phyloP scores from a whole-genome alignment of 2,329 filamentous ascomycete species.

The Claviceps africana region DNA sequence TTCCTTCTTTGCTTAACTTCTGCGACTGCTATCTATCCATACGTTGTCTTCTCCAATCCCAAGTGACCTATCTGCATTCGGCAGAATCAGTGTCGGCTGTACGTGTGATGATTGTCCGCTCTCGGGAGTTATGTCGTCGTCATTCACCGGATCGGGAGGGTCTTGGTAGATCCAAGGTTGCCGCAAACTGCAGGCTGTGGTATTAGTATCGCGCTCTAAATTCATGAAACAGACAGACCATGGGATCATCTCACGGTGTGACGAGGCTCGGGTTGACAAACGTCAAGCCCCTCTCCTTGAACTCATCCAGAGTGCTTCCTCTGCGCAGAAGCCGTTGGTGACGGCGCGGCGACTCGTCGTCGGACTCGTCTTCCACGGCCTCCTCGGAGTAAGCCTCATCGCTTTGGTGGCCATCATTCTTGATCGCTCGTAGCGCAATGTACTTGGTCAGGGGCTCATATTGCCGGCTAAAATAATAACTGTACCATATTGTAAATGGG shows the following conservation, averaged over 20 bases:
- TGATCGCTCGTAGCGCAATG: slow-evolving; percentile 80
- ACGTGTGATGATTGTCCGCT: slow-evolving; percentile 9
- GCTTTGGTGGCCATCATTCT: slow-evolving; percentile 36
- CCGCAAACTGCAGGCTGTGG: slow-evolving; percentile 35
- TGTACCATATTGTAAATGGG: slow-evolving; percentile 75
- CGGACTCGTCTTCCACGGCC: slow-evolving; percentile 22
- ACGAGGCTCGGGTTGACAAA: slow-evolving; percentile 69
- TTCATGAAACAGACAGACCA: not conserved
- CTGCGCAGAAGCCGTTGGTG: slow-evolving; percentile 31
- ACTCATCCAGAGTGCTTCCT: slow-evolving; percentile 57
- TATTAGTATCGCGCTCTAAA: not conserved
- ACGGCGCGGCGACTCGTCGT: slow-evolving; percentile 29
- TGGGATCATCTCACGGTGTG: slow-evolving; percentile 39
- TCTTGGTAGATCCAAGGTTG: slow-evolving; percentile 55
- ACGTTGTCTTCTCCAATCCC: slow-evolving; percentile 27
- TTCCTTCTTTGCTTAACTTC: not conserved
- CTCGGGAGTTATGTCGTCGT: slow-evolving; percentile 15
- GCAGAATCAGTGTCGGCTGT: slow-evolving; percentile 16
- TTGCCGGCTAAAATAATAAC: slow-evolving; percentile 62
- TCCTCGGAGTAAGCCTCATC: slow-evolving; percentile 22
- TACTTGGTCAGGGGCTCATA: slow-evolving; percentile 85
- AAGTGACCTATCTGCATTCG: slow-evolving; percentile 21
- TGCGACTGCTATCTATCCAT: slow-evolving; percentile 17
- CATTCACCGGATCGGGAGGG: slow-evolving; percentile 27
- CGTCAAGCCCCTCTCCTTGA: slow-evolving; percentile 50